phyloP scores from a whole-genome alignment of 352 stramenopile genomes.

The Phytophthora crassamura region DNA sequence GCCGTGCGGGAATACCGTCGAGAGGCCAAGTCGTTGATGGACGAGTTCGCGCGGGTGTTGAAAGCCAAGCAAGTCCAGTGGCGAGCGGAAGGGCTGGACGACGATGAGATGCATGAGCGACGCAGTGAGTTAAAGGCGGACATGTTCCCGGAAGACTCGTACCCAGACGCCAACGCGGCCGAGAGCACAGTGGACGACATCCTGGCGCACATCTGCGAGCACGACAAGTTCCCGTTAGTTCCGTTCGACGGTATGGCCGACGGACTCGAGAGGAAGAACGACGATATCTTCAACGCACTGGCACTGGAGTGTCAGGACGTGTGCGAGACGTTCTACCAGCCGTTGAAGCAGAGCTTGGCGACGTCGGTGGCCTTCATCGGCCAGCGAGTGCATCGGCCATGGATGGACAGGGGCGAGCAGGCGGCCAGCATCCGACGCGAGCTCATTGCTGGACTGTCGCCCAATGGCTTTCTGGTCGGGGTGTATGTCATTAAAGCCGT shows the following conservation, averaged over 20 bases:
- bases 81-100: conserved; percentile 46
- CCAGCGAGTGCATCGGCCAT: conserved; percentile 46
- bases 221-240: conserved; percentile 51
- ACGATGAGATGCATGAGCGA: conserved; percentile 58
- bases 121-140: conserved; percentile 55
- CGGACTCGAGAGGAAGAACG: conserved; percentile 49
- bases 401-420: conserved; percentile 52
- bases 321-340: conserved; percentile 45
- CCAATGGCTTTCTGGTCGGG: conserved; percentile 45
- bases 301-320: conserved; percentile 46
- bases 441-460: conserved; percentile 44
- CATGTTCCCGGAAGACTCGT: conserved; percentile 58
- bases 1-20: conserved; percentile 50
- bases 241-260: conserved; percentile 47
- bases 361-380: conserved; percentile 29
- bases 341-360: conserved; percentile 39
- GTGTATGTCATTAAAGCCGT: conserved; percentile 46
- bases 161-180: conserved; percentile 55
- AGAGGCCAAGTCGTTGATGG: conserved; percentile 44
- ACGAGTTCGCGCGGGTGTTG: conserved; percentile 51
- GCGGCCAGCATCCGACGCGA: conserved; percentile 41
- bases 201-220: conserved; percentile 62
- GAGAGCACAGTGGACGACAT: conserved; percentile 55
- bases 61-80: conserved; percentile 42
- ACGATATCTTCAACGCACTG: conserved; percentile 60